phyloP scores from a whole-genome alignment of 148 eudicot genomes.

The Vaccinium darrowii region DNA sequence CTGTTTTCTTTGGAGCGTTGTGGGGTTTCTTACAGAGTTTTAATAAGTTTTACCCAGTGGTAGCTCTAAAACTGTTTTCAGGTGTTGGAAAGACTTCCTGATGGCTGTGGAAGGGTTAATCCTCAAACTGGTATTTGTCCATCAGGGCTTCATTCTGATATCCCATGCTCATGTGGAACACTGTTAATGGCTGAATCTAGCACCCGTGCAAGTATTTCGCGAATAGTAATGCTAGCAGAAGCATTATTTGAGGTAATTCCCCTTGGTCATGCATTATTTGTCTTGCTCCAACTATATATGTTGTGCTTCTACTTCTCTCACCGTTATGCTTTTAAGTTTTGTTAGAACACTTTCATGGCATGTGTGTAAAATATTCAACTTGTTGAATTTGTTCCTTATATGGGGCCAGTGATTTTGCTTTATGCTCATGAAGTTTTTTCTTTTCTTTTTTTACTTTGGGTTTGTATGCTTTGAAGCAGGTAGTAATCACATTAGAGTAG shows the following conservation, averaged over 20 bases:
- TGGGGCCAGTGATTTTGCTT: neutral
- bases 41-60: neutral
- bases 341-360: neutral
- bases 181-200: constrained; percentile 35
- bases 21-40: neutral
- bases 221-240: constrained; percentile 53
- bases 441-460: neutral
- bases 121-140: constrained; percentile 31
- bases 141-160: constrained; percentile 39
- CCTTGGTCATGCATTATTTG: neutral
- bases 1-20: neutral
- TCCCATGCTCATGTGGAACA: constrained; percentile 41
- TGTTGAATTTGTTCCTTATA: neutral
- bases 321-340: neutral
- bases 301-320: neutral
- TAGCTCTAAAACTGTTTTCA: constrained; percentile 16
- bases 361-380: neutral
- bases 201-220: constrained; percentile 44
- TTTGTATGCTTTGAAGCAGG: neutral
- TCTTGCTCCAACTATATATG: neutral
- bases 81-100: constrained; percentile 40
- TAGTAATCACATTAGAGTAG: neutral
- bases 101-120: constrained; percentile 22
- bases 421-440: neutral
- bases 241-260: constrained; percentile 50